Base-by-base conservation (phyloP, 176 grass and related monocot species). In the Aegilops sharonensis region DNA sequence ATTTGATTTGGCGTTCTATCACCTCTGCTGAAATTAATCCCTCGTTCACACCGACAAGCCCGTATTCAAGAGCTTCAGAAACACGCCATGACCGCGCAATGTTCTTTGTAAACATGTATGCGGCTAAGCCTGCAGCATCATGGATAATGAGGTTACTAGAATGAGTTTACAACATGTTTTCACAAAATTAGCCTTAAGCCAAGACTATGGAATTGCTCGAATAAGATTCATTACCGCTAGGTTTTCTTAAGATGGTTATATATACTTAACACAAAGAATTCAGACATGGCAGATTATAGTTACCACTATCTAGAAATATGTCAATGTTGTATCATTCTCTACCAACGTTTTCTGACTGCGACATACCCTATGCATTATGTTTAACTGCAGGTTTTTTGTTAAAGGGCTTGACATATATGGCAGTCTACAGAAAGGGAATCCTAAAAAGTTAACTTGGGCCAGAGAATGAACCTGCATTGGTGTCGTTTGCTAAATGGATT, bases 21-120 rank as follows among this genome's bases (percentile, higher is more conserved):
- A 93, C 97, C 92, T 99, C 97, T 74, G 94, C 96, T 47, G 97
- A 99, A 83, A 99, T 93, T 8, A 99, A 23, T 76, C 92, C 97
- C 87, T 99, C 97, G 10, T 99, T 99, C 80, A 99, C 94, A 54
- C 94, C 97, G 47, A 99, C 90, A 45, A 99, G 88, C 17, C 97
- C 97, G 10, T 96, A 99, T 29, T 99, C 97, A 64, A 96, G 97
- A 71, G 97, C 92, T 90, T 94, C 92, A 27, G 97, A 93, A 80
- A 99, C 94, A 69, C 90, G 94, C 97, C 97, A 99, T n/a, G 92
- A 96, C 56, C 87, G 83, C 57, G 94, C 72, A 72, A 96, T 99
- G 83, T 90, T 96, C 80, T 89, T 93, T 66, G 97, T 99, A 64
- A 99, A 99, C 80, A 99, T 85, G 47, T 99, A 99, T n/a, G 97